Percentiles rank a stretch among this genome's conserved stretches.
Conservation (phyloP, 116 monocot species). For the Dioscorea cayenensis region DNA sequence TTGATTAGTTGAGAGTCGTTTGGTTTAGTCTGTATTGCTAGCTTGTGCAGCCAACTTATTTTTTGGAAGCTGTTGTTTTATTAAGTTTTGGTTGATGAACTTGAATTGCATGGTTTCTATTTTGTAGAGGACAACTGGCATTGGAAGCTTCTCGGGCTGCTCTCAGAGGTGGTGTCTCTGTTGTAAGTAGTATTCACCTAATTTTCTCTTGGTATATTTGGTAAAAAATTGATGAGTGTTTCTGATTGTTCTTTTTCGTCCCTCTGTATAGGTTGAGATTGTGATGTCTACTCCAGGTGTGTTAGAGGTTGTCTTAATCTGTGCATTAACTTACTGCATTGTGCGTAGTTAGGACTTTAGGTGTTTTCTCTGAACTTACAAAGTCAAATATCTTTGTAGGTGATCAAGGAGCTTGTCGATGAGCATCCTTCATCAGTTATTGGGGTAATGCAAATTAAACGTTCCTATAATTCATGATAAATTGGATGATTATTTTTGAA, state of each 20-base stretch:
- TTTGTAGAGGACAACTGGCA: slow-evolving; percentile 43
- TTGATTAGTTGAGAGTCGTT: neutral
- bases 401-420: slow-evolving; percentile 36
- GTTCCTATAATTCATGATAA: neutral
- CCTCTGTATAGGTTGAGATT: slow-evolving; percentile 71
- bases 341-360: neutral
- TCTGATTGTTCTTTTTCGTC: neutral
- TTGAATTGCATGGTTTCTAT: neutral
- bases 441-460: slow-evolving; percentile 42
- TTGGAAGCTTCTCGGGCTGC: slow-evolving; percentile 81
- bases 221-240: neutral
- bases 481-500: neutral
- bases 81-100: neutral
- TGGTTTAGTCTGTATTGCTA: neutral
- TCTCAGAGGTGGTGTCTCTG: slow-evolving; percentile 58
- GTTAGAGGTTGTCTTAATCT: slow-evolving; percentile 48
- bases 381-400: slow-evolving; percentile 26
- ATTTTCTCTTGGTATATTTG: neutral
- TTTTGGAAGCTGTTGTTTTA: neutral
- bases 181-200: slow-evolving; percentile 34
- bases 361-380: neutral
- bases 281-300: slow-evolving; percentile 80
- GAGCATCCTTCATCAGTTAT: slow-evolving; percentile 50
- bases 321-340: neutral
- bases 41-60: too few species aligned